Percentiles rank a stretch among this genome's conserved stretches.
phyloP scores from a whole-genome alignment of 2,329 filamentous ascomycete species.

The Pseudofabraea citricarpa region DNA sequence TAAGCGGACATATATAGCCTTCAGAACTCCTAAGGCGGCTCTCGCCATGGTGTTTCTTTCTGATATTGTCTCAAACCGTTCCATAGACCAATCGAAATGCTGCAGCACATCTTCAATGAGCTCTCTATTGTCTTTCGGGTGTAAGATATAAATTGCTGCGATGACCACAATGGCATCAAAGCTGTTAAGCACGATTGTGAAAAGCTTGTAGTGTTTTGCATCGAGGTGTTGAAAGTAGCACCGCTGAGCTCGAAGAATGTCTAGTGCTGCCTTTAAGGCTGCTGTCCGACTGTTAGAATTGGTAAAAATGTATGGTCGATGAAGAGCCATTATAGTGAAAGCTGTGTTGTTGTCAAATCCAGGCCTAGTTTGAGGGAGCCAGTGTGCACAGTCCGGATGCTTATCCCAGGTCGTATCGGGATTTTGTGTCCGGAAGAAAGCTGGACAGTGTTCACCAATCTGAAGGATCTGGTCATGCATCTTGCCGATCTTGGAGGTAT shows the following conservation, averaged over 20 bases:
- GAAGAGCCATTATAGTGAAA: constrained; percentile 55
- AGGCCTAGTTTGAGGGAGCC: constrained; percentile 45
- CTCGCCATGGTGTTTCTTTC: constrained; percentile 48
- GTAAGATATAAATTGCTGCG: constrained; percentile 56
- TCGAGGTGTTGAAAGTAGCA: constrained; percentile 42
- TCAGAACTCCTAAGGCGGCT: constrained; percentile 49
- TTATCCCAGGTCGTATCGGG: constrained; percentile 53
- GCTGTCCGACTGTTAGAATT: constrained; percentile 47
- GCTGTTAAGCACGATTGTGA: constrained; percentile 56
- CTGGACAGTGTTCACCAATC: constrained; percentile 43
- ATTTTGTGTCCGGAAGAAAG: constrained; percentile 48
- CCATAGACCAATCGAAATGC: constrained; percentile 55
- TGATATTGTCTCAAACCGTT: constrained; percentile 53
- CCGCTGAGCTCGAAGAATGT: constrained; percentile 51
- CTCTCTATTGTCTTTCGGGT: constrained; percentile 49
- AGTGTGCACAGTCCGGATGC: constrained; percentile 45
- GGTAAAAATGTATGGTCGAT: constrained; percentile 59
- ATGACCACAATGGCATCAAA: constrained; percentile 61
- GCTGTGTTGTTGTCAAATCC: constrained; percentile 41
- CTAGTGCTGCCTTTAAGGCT: constrained; percentile 50
- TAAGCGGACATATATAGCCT: constrained; percentile 49
- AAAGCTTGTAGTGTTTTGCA: constrained; percentile 47
- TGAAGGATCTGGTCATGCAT: constrained; percentile 47
- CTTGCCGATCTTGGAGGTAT: constrained; percentile 48
- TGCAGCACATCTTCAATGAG: constrained; percentile 42